These are phyloP conservation scores for Phytophthora tentaculata DNA, from an alignment of 352 stramenopile genomes.

Conservation along the genomic window DNA sequence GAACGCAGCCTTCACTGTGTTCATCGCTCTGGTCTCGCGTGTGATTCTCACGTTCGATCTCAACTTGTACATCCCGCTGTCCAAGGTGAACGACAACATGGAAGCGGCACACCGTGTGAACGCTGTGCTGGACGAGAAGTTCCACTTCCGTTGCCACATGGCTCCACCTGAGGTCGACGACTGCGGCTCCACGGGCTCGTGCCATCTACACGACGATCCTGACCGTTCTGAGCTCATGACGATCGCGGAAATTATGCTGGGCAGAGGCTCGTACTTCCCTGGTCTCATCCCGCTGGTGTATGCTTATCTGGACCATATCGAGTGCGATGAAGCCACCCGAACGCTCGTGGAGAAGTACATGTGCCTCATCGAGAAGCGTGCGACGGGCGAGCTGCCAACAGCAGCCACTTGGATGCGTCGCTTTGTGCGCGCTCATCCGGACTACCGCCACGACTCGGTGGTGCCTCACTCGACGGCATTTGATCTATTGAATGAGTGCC, in stretches of 20 bases:
- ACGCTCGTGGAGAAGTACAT: constrained; percentile 77
- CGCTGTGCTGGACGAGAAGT: constrained; percentile 95
- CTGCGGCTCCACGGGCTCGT: constrained; percentile 49
- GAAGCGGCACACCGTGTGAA: constrained; percentile 96
- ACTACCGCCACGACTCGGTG: constrained; percentile 96
- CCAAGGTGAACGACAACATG: constrained; percentile 99
- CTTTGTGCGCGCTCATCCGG: constrained; percentile 94
- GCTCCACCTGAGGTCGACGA: constrained; percentile 85
- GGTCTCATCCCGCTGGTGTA: constrained; percentile 97
- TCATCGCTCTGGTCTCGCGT: constrained; percentile 97
- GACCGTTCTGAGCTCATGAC: constrained; percentile 95
- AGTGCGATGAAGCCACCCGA: constrained; percentile 94
- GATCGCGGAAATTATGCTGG: constrained; percentile 97
- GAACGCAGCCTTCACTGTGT: constrained; percentile 99
- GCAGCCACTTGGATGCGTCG: constrained; percentile 97
- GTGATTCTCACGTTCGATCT: constrained; percentile 99
- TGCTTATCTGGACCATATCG: constrained; percentile 98
- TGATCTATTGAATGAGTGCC: constrained; percentile 95
- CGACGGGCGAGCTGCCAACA: constrained; percentile 96
- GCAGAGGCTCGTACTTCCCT: constrained; percentile 96
- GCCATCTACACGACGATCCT: constrained; percentile 63
- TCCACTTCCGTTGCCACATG: constrained; percentile 97
- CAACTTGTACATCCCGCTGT: constrained; percentile 99
- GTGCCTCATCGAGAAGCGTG: constrained; percentile 94
- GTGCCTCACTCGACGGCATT: constrained; percentile 86